A percentile compares a stretch with the other conserved stretches of the same genome.
phyloP scores from a whole-genome alignment of 352 stramenopile species.

The Globisporangium iwayamae region DNA sequence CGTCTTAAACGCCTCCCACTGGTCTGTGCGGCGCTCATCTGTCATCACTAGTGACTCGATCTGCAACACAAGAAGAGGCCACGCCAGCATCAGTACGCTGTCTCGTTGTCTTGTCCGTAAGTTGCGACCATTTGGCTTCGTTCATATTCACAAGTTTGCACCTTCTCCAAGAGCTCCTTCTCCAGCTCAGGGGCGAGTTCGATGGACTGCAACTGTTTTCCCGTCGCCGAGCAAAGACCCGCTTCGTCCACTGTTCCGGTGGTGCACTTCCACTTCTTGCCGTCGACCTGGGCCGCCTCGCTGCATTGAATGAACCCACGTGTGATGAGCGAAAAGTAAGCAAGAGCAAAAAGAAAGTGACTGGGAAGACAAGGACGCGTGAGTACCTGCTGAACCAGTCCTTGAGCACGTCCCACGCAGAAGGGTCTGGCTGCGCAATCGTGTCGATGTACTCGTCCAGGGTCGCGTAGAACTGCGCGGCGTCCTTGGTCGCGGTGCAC shows the following conservation, averaged over 20 bases:
- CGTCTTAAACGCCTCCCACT: slow-evolving; percentile 83
- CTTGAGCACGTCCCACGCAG: slow-evolving; percentile 61
- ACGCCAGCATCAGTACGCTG: too few species aligned
- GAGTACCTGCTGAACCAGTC: slow-evolving; percentile 67
- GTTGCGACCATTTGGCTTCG: background rate
- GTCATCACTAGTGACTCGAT: slow-evolving; percentile 77
- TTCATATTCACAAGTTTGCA: slow-evolving; percentile 18
- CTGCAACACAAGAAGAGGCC: slow-evolving; percentile 22
- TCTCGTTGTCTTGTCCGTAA: too few species aligned
- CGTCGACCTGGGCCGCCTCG: slow-evolving; percentile 56
- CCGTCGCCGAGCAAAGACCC: slow-evolving; percentile 59
- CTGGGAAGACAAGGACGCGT: background rate
- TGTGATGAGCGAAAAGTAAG: background rate
- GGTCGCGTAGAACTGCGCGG: slow-evolving; percentile 48
- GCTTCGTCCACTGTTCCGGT: slow-evolving; percentile 48
- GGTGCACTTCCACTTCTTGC: slow-evolving; percentile 48
- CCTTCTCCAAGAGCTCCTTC: slow-evolving; percentile 59
- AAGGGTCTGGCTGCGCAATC: slow-evolving; percentile 41
- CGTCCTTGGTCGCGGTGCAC: slow-evolving; percentile 34
- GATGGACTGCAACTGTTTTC: slow-evolving; percentile 60
- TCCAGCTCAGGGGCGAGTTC: slow-evolving; percentile 48
- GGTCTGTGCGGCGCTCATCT: slow-evolving; percentile 57
- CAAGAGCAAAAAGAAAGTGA: background rate
- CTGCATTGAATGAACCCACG: slow-evolving; percentile 25
- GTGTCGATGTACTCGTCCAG: slow-evolving; percentile 59